Base-by-base conservation (phyloP, 306 rosid genomes). In the Pterocarpus santalinus region DNA sequence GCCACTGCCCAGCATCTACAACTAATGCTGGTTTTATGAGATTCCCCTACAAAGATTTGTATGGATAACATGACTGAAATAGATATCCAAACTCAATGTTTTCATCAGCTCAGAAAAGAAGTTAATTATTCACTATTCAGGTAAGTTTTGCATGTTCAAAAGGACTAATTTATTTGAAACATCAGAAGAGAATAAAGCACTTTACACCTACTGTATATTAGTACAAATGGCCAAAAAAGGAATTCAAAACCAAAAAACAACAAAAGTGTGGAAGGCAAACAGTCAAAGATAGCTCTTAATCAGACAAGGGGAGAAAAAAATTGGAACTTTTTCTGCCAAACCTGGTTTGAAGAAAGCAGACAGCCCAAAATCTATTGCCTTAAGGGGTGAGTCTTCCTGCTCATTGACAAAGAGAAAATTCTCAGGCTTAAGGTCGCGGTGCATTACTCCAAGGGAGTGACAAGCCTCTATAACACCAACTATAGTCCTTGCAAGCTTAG, bases 281-380 rank as follows among this genome's bases (percentile, higher is more conserved):
- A 55, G 30, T 5, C 61, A 39, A 76, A 77, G 52, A 43, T 56
- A 55, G 65, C 32, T 56, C 43, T 36, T 79, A 65, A 41, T 51
- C 65, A 33, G 28, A 73, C 7, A 53, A 70, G 33, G 43, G 65
- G 30, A 36, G 36, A 52, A 44, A 65, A 38, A 15, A 68, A 73
- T 0, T 1, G 62, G 17, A 53, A 79, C 2, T 8, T 44, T 15
- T 53, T 32, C 3, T 17, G 46, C 46, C 87, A 63, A 81, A 93
- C 99, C 97, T 86, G 99, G 99, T 86, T 95, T 89, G 87, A 93
- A 95, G 88, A 95, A 95, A 1, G 91, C 61, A 36, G 99, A 95
- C 14, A 95, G 56, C 64, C 99, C 99, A 76, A 95, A 95, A 89
- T 93, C 99, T 35, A 95, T 95, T 15, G 97, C 97, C 87, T 91